Base-by-base conservation (phyloP, 1,284 basidiomycete species). In the Ustilago nuda region DNA sequence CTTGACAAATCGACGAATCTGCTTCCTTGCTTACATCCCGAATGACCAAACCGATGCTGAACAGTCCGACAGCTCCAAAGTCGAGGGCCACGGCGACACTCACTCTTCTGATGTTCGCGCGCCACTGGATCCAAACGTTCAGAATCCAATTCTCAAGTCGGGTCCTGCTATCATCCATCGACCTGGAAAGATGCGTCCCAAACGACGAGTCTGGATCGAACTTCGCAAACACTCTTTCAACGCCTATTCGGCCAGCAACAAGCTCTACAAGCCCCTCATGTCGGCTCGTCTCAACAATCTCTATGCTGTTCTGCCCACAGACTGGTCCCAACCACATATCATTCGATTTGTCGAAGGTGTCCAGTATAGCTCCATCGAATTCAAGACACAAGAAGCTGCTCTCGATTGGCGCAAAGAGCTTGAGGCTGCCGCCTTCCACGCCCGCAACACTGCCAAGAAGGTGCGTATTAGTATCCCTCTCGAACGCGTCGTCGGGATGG, bases 1-100 rank as follows among this genome's bases (percentile, higher is more conserved):
- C 48, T 69, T 84, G 39, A 83, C 83, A 41, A 74, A 59, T 41
- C 80, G 79, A 50, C 74, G 82, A 15, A 37, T 84, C 46, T 79
- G 75, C 66, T 84, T 82, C 56, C 55, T 84, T 27, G 83, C 83
- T 13, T 74, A 72, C 51, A 64, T 84, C 7, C 76, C 79, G 27
- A 50, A 56, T 17, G 57, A 56, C 41, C 63, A 64, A 15, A 11
- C 33, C 56, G 45, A 35, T 9, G 2, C 45, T 48, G 51, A 63
- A 12, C 48, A 52, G 15, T 48, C 45, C 2, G 33, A 56, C 4
- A 37, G 8, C 68, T 19, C 17, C 52, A 39, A 4, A 8, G 30
- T 8, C 27, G 30, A 50, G 48, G n/a, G 30, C 4, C 48, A 50
- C 27, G 41, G 3, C 8, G n/a, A 46, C 4, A 15, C 36, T 32